Conservation (phyloP, 202 grass and related monocot species). For the Saccharum hybrid region DNA sequence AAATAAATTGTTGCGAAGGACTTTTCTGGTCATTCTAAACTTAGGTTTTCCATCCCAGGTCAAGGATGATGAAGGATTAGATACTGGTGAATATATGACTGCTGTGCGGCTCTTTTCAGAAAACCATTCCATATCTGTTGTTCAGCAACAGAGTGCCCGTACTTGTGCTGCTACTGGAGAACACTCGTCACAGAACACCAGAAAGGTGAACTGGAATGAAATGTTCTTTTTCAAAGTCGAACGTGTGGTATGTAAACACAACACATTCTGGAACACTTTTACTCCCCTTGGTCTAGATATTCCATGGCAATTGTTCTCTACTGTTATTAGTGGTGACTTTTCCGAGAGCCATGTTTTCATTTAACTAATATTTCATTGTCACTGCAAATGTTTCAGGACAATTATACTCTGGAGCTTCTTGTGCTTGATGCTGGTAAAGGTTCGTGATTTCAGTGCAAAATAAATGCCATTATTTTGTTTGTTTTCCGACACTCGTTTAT, state of each 20-base stretch:
- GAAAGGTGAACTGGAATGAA: conserved; percentile 79
- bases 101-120: conserved; percentile 69
- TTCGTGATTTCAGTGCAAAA: conserved; percentile 49
- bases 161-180: conserved; percentile 69
- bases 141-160: conserved; percentile 87
- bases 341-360: conserved; percentile 26
- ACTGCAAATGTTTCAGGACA: conserved; percentile 61
- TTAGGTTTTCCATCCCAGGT: conserved; percentile 56
- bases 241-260: conserved; percentile 58
- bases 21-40: conserved; percentile 27
- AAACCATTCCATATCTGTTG: conserved; percentile 46
- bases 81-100: conserved; percentile 67
- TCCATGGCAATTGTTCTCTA: conserved; percentile 38
- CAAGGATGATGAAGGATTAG: conserved; percentile 56
- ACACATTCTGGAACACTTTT: neutral
- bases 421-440: conserved; percentile 85
- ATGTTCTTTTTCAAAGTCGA: conserved; percentile 98
- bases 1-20: conserved; percentile 19
- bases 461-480: conserved; percentile 38
- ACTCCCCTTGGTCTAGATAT: conserved; percentile 17
- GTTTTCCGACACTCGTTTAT: conserved; percentile 43
- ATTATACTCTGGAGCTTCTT: conserved; percentile 77
- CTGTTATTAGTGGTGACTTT: conserved; percentile 25
- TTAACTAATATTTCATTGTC: conserved; percentile 42
- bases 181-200: conserved; percentile 51